Evolutionary conservation across 495 filamentous ascomycete species (phyloP), one percentile per base, ranked within the genome.

Genomic region (Trichocladium uniseriatum): DNA sequence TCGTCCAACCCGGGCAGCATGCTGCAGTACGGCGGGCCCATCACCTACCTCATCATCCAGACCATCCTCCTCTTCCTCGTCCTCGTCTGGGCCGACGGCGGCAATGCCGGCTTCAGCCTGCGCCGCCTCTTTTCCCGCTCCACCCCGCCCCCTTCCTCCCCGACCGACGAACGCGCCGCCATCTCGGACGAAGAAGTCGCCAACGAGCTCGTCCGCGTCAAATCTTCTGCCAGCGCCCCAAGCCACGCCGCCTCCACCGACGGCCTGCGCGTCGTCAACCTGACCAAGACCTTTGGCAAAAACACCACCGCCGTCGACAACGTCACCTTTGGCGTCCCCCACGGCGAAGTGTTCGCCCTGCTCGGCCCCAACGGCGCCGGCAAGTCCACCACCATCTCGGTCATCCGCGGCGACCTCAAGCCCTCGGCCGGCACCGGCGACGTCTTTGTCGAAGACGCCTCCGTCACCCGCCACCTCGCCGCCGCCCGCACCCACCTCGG

Each of bases 341-440:
- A 77, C 40, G 81, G 83, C 46, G 83, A 92, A 60, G 82, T 90
- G 13, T 94, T 94, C 63, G 87, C 87, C 16, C 76, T 94, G 1
- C 77, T 95, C 5, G 89, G 89, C 6, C 87, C 88, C 18, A 95
- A 95, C 61, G 89, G 87, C 20, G 89, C 89, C 1, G 89, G 89
- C 40, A 95, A 95, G 59, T 83, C 79, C 5, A 92, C 87, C 5
- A 91, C 83, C 6, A 90, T 95, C 64, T 82, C 77, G 15, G 69
- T 94, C 32, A 85, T 95, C 63, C 78, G 89, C 48, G 89, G 87
- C n/a, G 88, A 94, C 55, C 73, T 89, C 43, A 75, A 78, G 27
- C 86, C 87, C 0, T 56, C 52, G 9, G 72, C 73, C 44, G 64
- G 65, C 37, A 61, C 65, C 29, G 82, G 83, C 46, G 82, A 89